phyloP scores from a whole-genome alignment of 2,329 filamentous ascomycete species.

The Apiospora phragmitis region DNA sequence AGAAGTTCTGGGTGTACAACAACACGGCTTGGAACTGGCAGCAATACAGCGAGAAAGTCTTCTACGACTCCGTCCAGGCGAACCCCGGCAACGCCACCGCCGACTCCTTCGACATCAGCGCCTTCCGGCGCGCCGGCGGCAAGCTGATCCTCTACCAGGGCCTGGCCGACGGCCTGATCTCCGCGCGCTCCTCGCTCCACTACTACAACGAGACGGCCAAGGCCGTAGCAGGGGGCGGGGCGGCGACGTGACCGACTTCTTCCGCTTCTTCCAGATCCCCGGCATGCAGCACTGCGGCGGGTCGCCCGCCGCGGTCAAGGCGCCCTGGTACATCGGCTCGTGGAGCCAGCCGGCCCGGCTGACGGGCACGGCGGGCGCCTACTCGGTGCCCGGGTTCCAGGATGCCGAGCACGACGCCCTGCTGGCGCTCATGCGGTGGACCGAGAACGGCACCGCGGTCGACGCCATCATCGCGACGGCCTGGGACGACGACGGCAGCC shows the following conservation, averaged over 20 bases:
- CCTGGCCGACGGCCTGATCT: constrained; percentile 41
- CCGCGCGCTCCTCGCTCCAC: constrained; percentile 32
- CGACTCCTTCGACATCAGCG: constrained; percentile 38
- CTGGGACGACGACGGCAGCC: constrained; percentile 27
- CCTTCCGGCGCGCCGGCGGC: constrained; percentile 39
- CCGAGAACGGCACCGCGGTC: constrained; percentile 33
- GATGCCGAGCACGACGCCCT: constrained; percentile 39
- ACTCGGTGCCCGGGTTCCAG: constrained; percentile 36
- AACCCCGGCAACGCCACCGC: constrained; percentile 41
- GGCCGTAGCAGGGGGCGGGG: constrained; percentile 27
- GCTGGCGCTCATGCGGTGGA: constrained; percentile 39
- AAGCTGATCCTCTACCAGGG: constrained; percentile 51
- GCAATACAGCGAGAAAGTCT: constrained; percentile 33
- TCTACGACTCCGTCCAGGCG: constrained; percentile 29
- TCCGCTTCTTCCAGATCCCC: constrained; percentile 51
- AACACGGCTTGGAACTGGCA: constrained; percentile 37
- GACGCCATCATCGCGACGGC: constrained; percentile 37
- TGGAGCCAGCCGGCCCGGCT: constrained; percentile 29
- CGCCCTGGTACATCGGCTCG: constrained; percentile 43
- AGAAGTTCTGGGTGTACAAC: constrained; percentile 40
- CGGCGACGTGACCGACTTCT: constrained; percentile 43
- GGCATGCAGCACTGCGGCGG: constrained; percentile 52
- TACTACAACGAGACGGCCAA: constrained; percentile 34
- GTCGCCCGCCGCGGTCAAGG: constrained; percentile 30
- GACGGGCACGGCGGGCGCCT: constrained; percentile 24